Evolutionary conservation across 2,329 filamentous ascomycete genomes (phyloP), one percentile per base, ranked within the genome.

Genomic region (Aspergillus sp.): DNA sequence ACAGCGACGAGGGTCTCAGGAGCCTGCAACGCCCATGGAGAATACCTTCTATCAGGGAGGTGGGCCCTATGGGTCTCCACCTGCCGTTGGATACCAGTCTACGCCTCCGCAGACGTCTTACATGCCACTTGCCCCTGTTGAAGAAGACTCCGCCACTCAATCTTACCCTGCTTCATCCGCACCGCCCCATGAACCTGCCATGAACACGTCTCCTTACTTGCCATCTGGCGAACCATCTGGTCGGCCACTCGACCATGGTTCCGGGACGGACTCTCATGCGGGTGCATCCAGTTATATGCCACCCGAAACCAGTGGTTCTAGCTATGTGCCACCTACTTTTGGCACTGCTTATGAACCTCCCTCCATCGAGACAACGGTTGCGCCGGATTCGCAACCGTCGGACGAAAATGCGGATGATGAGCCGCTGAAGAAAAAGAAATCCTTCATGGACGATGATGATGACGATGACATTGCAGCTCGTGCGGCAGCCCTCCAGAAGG

Each of bases 361-460:
- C 0, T 67, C 68, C 6, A 69, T 71, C 54, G 68, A 72, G 41
- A 70, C 66, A 14, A 68, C 63, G 29, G 53, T 61, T 13, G 64
- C 64, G 16, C 64, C 74, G 41, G 63, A 66, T 21, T 58, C 65
- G 5, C 65, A 73, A 25, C 65, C 82, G 1, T 80, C 83, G 44
- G 78, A 86, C 20, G 76, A 81, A 11, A 71, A 78, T 20, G 76
- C 77, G 9, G 76, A 81, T 5, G 76, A 78, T 48, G 87, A 83
- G 62, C 77, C 80, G 0, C 87, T 83, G 61, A 78, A 81, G 0
- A 89, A 89, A 72, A 89, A 89, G 75, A 91, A 88, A 69, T 85
- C 83, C 19, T 86, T 91, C 63, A 89, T 94, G 81, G 87, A 93
- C 64, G 88, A 93, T 58, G 89, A 91, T 58, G 89, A 91, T 11